Evolutionary conservation across 495 filamentous ascomycete species (phyloP).

Genomic region (Stereocaulon alpinum): DNA sequence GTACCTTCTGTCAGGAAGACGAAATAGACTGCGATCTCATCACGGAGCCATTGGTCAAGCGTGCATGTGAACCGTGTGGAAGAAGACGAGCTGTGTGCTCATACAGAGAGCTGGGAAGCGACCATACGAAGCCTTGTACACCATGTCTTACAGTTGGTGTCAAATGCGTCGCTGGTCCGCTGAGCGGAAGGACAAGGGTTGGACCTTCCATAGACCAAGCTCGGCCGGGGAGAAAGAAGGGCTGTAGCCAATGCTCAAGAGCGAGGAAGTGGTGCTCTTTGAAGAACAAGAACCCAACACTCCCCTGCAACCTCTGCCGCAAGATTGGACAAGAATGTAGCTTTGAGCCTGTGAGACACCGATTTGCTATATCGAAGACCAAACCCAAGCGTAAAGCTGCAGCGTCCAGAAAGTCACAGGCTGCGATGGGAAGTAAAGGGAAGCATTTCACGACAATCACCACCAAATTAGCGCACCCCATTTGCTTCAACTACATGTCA

Average conservation of each 20-base stretch:
- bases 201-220: constrained; percentile 19
- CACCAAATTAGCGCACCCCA: constrained; percentile 33
- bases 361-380: neutral
- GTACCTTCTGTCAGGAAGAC: constrained; percentile 13
- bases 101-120: constrained; percentile 8
- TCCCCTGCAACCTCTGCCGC: constrained; percentile 13
- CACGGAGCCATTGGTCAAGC: constrained; percentile 12
- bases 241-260: constrained; percentile 14
- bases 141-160: constrained; percentile 6
- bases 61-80: constrained; percentile 14
- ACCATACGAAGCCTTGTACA: constrained; percentile 15
- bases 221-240: neutral
- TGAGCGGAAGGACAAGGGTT: constrained; percentile 18
- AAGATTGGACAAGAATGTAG: neutral
- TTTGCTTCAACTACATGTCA: constrained; percentile 29
- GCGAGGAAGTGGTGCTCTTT: constrained; percentile 13
- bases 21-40: constrained; percentile 19
- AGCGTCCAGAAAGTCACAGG: neutral
- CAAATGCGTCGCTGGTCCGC: constrained; percentile 20
- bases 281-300: neutral
- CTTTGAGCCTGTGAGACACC: neutral
- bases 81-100: constrained; percentile 15
- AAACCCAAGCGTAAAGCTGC: neutral
- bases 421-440: too few relatives aligned
- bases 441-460: constrained; percentile 17